Evolutionary conservation across 768 basidiomycete genomes (phyloP).

Genomic region (Suillus subaureus): DNA sequence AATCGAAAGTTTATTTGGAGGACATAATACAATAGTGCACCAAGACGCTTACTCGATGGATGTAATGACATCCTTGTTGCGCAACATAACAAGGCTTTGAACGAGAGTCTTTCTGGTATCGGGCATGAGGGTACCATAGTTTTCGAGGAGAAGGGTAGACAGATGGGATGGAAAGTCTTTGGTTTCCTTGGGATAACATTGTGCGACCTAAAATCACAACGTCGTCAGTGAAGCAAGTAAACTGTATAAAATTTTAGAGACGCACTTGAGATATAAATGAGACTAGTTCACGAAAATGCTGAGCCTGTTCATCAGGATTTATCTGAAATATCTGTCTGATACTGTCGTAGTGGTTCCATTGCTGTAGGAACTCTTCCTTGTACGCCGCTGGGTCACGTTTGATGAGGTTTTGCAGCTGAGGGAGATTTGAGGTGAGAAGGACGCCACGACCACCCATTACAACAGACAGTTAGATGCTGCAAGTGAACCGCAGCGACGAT

Average conservation of each 20-base stretch:
- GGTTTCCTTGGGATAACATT: slow-evolving; percentile 92
- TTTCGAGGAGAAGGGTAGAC: slow-evolving; percentile 75
- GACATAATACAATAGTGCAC: slow-evolving; percentile 1
- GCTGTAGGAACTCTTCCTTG: slow-evolving; percentile 93
- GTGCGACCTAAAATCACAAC: slow-evolving; percentile 59
- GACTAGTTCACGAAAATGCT: slow-evolving; percentile 85
- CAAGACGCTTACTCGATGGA: slow-evolving; percentile 78
- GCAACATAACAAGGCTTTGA: slow-evolving; percentile 89
- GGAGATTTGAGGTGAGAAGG: slow-evolving; percentile 85
- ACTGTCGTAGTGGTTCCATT: slow-evolving; percentile 94
- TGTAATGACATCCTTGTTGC: slow-evolving; percentile 90
- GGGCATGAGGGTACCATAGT: slow-evolving; percentile 70
- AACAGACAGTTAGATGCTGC: background rate
- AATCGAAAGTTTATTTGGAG: slow-evolving; percentile 7
- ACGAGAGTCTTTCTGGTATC: slow-evolving; percentile 86
- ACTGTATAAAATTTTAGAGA: background rate
- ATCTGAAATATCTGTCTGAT: slow-evolving; percentile 83
- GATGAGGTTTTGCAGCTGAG: slow-evolving; percentile 95
- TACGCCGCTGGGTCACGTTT: slow-evolving; percentile 91
- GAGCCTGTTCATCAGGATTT: slow-evolving; percentile 82
- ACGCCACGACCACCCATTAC: slow-evolving; percentile 54
- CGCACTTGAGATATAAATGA: slow-evolving; percentile 86
- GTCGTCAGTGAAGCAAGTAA: background rate
- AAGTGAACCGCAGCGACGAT: background rate
- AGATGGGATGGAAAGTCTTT: slow-evolving; percentile 83